Base-by-base conservation (phyloP, 164 flowering plant genomes). In the Umbilicus rupestris region DNA sequence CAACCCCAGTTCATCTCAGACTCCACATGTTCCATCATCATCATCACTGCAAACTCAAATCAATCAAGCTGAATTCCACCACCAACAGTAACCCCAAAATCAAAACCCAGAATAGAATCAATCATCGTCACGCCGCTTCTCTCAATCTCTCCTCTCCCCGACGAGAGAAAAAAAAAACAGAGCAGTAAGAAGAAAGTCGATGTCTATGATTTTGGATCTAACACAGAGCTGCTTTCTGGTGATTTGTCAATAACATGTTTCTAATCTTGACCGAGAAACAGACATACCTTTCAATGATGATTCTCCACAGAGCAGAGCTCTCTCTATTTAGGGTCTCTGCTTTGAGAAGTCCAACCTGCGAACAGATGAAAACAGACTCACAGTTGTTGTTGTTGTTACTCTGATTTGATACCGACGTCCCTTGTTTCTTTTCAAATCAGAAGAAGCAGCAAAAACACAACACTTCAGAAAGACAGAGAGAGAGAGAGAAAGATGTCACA, bases 21-120 rank as follows among this genome's bases (percentile, higher is more conserved):
- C n/a, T n/a, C n/a, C n/a, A n/a, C n/a, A n/a, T n/a, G n/a, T n/a
- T n/a, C n/a, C n/a, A n/a, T 62, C 42, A 31, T 62, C 65, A 7
- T 31, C 17, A n/a, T 33, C 65, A 33, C 42, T 35, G 65, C 19
- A 62, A 62, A n/a, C n/a, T 11, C 44, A 33, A 62, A 35, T 62
- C 41, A 16, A 62, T 35, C 17, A 52, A 24, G n/a, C 44, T 9
- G 44, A 41, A 41, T 41, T 41, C 44, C 11, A 52, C 35, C n/a
- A n/a, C n/a, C n/a, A n/a, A n/a, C n/a, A n/a, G n/a, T n/a, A n/a
- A n/a, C n/a, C 60, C 33, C 29, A 17, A 55, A 28, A 55, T 55
- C 60, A 55, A 29, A 26, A 11, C 24, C 3, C 26, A n/a, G 8
- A n/a, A 47, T 47, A 7, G n/a, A 35, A 24, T 26, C 31, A 24